Conservation (phyloP, 1,284 basidiomycete genomes). For the Volvariella volvacea region DNA sequence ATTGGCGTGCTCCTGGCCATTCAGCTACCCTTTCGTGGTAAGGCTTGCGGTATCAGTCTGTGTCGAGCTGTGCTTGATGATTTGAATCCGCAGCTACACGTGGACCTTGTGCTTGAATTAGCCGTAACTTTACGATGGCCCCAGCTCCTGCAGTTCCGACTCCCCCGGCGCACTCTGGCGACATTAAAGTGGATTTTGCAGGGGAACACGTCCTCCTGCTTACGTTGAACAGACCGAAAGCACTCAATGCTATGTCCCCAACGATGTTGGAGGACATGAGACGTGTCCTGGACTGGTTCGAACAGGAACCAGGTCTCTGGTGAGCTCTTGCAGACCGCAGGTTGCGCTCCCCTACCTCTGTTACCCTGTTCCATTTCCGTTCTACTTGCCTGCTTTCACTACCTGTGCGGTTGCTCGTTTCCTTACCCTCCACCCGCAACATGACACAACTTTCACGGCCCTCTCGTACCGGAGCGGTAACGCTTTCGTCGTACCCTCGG, state of each 20-base stretch:
- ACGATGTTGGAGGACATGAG: slow-evolving; percentile 53
- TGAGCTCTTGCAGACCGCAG: slow-evolving; percentile 18
- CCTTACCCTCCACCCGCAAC: no score
- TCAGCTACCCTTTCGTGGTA: no score
- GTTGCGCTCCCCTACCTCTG: slow-evolving; percentile 1
- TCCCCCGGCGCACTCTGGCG: slow-evolving; percentile 44
- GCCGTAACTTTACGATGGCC: no score
- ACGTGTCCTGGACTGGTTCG: slow-evolving; percentile 68
- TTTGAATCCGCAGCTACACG: no score
- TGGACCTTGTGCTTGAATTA: no score
- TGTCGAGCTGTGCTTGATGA: no score
- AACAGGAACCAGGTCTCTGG: slow-evolving; percentile 69
- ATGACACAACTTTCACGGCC: no score
- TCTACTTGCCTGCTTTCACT: not conserved
- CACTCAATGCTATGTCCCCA: slow-evolving; percentile 70
- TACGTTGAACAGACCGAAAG: slow-evolving; percentile 67
- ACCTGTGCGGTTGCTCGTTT: no score
- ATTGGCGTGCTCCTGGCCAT: no score
- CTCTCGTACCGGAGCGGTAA: no score
- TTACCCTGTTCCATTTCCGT: not conserved
- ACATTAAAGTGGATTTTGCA: slow-evolving; percentile 57
- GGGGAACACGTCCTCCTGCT: slow-evolving; percentile 63
- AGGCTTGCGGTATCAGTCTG: no score
- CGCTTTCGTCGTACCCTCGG: no score
- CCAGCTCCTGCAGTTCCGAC: not conserved